Conservation (phyloP, 345 rosid species). For the Camelina laxa region DNA sequence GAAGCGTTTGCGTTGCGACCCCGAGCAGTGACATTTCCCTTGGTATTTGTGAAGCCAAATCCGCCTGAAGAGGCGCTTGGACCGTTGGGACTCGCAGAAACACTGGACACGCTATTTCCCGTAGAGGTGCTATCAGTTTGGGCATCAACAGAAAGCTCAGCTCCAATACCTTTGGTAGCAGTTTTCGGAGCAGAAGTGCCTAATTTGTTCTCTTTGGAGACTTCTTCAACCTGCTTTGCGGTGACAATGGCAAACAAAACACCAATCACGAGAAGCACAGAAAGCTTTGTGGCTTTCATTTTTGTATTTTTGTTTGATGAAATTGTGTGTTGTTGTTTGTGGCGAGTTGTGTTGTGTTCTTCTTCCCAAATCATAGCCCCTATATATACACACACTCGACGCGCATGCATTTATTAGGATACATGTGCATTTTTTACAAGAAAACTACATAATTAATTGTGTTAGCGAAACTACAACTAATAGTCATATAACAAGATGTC, state of each 20-base stretch:
- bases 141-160: not conserved
- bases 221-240: slow-evolving; percentile 9
- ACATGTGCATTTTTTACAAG: slow-evolving; percentile 2
- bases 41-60: not conserved
- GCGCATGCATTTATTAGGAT: not conserved
- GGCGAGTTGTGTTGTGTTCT: slow-evolving; percentile 14
- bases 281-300: slow-evolving; percentile 19
- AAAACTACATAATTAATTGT: not conserved
- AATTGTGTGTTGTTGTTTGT: not conserved
- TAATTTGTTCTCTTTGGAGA: not conserved
- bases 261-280: slow-evolving; percentile 12
- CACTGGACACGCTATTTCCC: rapidly evolving
- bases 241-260: slow-evolving; percentile 1
- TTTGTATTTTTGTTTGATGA: not conserved
- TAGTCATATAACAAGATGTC: too few species aligned
- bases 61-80: not conserved
- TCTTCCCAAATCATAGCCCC: not conserved
- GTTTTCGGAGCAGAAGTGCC: not conserved
- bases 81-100: not conserved
- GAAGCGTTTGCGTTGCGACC: not conserved
- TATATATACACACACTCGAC: not conserved
- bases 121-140: rapidly evolving
- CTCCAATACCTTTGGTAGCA: not conserved
- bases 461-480: slow-evolving; percentile 12
- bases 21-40: not conserved